Evolutionary conservation across 2,329 filamentous ascomycete genomes (phyloP).

Genomic region (Zelopaecilomyces penicillatus): DNA sequence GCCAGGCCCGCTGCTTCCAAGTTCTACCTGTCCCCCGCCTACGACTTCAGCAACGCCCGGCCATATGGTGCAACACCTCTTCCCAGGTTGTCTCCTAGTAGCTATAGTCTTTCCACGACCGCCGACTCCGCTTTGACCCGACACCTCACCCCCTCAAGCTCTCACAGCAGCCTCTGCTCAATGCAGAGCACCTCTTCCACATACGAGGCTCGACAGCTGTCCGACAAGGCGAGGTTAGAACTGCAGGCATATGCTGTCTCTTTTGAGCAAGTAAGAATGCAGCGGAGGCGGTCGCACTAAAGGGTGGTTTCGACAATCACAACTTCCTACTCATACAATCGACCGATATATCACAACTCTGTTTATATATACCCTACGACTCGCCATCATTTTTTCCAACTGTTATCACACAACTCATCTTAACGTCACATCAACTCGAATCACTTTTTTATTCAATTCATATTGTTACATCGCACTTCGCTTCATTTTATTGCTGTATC

Average conservation of each 20-base stretch:
- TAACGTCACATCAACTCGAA: conserved; percentile 13
- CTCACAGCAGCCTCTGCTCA: conserved; percentile 76
- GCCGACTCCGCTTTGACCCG: conserved; percentile 21
- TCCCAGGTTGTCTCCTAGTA: conserved; percentile 18
- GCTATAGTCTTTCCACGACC: conserved; percentile 16
- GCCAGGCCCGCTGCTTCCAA: conserved; percentile 24
- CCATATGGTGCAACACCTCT: conserved; percentile 45
- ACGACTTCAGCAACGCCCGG: conserved; percentile 62
- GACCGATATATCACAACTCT: conserved; percentile 2
- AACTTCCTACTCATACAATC: neutral
- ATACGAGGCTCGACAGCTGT: conserved; percentile 51
- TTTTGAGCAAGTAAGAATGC: conserved; percentile 70
- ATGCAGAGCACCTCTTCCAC: conserved; percentile 53
- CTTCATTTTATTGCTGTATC: conserved; percentile 29
- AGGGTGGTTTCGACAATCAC: neutral
- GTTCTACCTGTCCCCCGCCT: conserved; percentile 65
- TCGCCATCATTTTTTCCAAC: neutral
- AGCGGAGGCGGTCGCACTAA: conserved; percentile 50
- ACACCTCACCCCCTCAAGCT: conserved; percentile 62
- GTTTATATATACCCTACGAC: conserved; percentile 1
- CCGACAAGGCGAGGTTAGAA: conserved; percentile 69
- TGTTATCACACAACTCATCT: conserved; percentile 24
- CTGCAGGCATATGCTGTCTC: conserved; percentile 79
- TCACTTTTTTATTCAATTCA: conserved; percentile 7
- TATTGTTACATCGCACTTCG: conserved; percentile 7